Evolutionary conservation across 2,329 filamentous ascomycete genomes (phyloP).

Genomic region (Aspergillus piperis): DNA sequence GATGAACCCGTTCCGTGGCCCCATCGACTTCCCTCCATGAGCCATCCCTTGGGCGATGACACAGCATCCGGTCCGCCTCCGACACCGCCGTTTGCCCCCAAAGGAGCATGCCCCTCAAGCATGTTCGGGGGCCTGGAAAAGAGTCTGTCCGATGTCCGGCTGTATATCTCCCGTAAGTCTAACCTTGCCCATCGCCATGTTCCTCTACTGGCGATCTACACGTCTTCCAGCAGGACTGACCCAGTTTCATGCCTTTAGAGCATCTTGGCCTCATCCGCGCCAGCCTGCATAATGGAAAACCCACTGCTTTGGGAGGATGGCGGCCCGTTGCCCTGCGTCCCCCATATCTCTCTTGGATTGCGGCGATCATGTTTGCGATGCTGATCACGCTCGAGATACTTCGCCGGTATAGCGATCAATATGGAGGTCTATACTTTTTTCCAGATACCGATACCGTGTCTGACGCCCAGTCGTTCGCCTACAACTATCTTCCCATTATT

Average conservation of each 20-base stretch:
- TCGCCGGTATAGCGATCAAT: constrained; percentile 31
- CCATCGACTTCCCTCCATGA: constrained; percentile 2
- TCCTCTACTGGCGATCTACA: neutral
- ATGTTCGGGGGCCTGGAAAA: constrained; percentile 19
- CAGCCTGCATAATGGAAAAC: constrained; percentile 12
- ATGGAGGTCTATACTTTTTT: constrained; percentile 34
- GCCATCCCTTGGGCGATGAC: constrained; percentile 5
- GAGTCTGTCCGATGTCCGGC: constrained; percentile 19
- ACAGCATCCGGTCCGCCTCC: neutral
- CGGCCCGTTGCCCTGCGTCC: constrained; percentile 37
- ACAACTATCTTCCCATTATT: constrained; percentile 47
- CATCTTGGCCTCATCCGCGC: constrained; percentile 12
- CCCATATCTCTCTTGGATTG: constrained; percentile 28
- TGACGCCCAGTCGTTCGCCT: constrained; percentile 32
- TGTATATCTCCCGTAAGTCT: constrained; percentile 15
- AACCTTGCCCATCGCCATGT: neutral
- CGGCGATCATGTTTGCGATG: constrained; percentile 27
- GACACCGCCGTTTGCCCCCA: constrained; percentile 10
- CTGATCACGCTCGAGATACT: constrained; percentile 30
- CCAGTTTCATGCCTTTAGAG: constrained; percentile 5
- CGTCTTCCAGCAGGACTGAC: neutral
- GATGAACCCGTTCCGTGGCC: constrained; percentile 4
- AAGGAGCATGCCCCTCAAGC: constrained; percentile 20
- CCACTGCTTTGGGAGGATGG: constrained; percentile 25
- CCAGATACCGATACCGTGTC: constrained; percentile 32